A percentile compares a stretch with the other conserved stretches of the same genome.
Evolutionary conservation across 371 early-diverging fungal genomes (phyloP).

Genomic region (Zychaea mexicana): DNA sequence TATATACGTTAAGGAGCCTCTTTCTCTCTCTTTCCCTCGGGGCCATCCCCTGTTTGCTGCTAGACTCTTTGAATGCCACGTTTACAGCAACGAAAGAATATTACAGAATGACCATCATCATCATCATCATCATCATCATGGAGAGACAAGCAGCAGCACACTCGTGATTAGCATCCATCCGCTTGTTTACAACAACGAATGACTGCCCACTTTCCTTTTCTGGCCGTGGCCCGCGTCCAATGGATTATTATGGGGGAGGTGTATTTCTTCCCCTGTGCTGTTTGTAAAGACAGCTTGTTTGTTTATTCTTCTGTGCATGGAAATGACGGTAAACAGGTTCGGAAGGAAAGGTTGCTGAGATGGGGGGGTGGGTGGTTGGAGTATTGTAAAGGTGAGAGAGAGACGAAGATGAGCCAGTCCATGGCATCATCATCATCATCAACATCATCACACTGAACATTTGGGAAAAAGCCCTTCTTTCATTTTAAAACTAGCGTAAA

Average conservation of each 20-base stretch:
- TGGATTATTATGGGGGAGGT: background rate
- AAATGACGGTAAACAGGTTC: background rate
- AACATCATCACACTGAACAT: too few relatives aligned
- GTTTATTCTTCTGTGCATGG: too few relatives aligned
- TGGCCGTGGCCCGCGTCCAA: constrained; percentile 1
- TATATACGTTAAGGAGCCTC: too few relatives aligned
- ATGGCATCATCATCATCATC: background rate
- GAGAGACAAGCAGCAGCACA: too few relatives aligned
- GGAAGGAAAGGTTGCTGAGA: background rate
- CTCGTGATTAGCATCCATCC: background rate
- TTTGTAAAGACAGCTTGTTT: background rate
- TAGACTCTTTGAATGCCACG: too few relatives aligned
- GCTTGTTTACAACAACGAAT: constrained; percentile 4
- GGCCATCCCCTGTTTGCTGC: too few relatives aligned
- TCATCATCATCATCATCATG: too few relatives aligned
- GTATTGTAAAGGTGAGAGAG: background rate
- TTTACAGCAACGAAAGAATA: too few relatives aligned
- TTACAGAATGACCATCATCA: too few relatives aligned
- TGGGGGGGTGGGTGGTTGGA: background rate
- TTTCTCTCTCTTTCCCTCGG: too few relatives aligned
- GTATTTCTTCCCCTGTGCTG: background rate
- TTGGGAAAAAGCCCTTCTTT: too few relatives aligned
- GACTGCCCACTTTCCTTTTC: constrained; percentile 5
- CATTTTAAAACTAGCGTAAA: too few relatives aligned
- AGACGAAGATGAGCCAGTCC: background rate